phyloP scores from a whole-genome alignment of 2,329 filamentous ascomycete genomes.

The Fusarium ramigenum region DNA sequence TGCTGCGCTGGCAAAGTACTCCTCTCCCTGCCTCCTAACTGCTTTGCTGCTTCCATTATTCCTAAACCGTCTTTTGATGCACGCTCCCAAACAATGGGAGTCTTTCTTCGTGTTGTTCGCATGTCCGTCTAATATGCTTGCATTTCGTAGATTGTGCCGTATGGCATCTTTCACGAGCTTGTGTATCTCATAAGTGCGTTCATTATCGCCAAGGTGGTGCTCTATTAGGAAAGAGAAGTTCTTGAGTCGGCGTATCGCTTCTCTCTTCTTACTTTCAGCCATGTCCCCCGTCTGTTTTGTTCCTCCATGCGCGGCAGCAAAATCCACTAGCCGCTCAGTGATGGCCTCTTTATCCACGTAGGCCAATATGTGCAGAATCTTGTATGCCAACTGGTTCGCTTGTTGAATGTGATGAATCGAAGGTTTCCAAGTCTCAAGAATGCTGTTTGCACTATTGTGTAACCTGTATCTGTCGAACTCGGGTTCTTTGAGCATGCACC shows the following conservation, averaged over 20 bases:
- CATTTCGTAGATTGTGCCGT: conserved; percentile 21
- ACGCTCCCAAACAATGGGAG: rapidly evolving
- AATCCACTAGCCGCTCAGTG: conserved; percentile 33
- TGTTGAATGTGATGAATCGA: conserved; percentile 46
- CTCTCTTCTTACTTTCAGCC: neutral
- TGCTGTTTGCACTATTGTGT: conserved; percentile 44
- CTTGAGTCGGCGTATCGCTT: conserved; percentile 41
- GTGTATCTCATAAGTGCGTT: conserved; percentile 44
- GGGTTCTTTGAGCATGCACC: conserved; percentile 31
- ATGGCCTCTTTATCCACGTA: conserved; percentile 49
- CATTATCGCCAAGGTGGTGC: neutral
- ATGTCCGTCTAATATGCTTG: rapidly evolving
- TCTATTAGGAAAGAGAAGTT: conserved; percentile 48
- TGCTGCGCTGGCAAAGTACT: conserved; percentile 38
- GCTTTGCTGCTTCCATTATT: too few relatives aligned
- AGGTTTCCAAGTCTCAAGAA: conserved; percentile 48
- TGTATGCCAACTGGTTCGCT: conserved; percentile 42
- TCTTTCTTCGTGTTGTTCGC: neutral
- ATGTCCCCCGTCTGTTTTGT: neutral
- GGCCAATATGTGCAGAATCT: conserved; percentile 45
- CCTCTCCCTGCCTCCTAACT: neutral
- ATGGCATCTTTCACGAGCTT: conserved; percentile 45
- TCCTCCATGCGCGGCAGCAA: too few relatives aligned
- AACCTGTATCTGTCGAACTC: conserved; percentile 44
- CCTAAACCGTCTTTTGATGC: neutral